Conservation (phyloP, 1,284 basidiomycete species). For the Phlebopus sp. region DNA sequence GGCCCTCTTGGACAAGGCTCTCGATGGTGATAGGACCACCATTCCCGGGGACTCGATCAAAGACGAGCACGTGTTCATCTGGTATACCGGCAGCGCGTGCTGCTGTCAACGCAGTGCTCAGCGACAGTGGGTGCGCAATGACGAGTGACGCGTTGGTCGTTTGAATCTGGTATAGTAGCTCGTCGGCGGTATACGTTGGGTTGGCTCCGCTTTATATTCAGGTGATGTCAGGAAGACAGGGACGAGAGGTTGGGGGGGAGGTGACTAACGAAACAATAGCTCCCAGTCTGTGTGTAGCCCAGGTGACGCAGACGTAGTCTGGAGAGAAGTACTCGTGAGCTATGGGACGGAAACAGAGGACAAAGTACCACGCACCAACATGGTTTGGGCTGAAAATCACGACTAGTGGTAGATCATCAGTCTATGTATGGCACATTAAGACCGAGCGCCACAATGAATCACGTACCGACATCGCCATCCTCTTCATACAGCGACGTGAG, state of each 20-base stretch:
- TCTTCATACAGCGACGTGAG: conserved; percentile 11
- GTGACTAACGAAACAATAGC: conserved; percentile 57
- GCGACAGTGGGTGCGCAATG: conserved; percentile 53
- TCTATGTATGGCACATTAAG: neutral
- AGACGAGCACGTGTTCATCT: conserved; percentile 48
- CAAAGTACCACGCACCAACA: conserved; percentile 42
- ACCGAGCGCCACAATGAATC: neutral
- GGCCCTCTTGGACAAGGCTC: conserved; percentile 39
- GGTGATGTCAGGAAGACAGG: neutral
- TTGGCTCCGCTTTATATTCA: conserved; percentile 45
- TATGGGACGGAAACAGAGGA: neutral
- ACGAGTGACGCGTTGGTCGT: conserved; percentile 55
- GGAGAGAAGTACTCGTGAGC: neutral
- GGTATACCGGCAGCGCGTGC: conserved; percentile 52
- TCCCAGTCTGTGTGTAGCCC: conserved; percentile 70
- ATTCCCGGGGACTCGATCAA: conserved; percentile 35
- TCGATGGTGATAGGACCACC: conserved; percentile 33
- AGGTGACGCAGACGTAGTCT: conserved; percentile 72
- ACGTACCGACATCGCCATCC: conserved; percentile 51
- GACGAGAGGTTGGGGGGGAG: neutral
- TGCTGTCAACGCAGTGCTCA: conserved; percentile 53
- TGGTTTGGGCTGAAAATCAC: conserved; percentile 69
- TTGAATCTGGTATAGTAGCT: conserved; percentile 62
- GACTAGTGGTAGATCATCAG: conserved; percentile 39
- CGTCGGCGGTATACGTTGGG: conserved; percentile 64